phyloP scores from a whole-genome alignment of 495 filamentous ascomycete genomes.

The Aspergillus hancockii region DNA sequence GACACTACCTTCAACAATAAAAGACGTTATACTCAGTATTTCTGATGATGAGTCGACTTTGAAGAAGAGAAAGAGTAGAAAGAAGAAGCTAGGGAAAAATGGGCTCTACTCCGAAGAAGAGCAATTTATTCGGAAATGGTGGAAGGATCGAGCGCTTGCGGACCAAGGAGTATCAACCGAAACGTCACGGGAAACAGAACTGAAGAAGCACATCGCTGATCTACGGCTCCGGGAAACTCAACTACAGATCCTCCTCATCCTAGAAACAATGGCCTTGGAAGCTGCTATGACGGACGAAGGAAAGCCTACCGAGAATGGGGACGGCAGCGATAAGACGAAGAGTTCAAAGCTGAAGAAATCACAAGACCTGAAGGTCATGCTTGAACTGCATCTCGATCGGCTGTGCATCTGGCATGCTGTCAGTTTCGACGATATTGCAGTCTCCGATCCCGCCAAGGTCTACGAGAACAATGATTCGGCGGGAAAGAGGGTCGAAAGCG shows the following conservation, averaged over 20 bases:
- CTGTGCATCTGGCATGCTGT: slow-evolving; percentile 97
- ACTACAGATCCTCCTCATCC: slow-evolving; percentile 83
- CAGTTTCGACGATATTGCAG: slow-evolving; percentile 48
- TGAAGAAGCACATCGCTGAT: slow-evolving; percentile 60
- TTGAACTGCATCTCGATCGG: slow-evolving; percentile 86
- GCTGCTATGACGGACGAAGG: slow-evolving; percentile 34
- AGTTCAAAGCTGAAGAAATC: slow-evolving; percentile 47
- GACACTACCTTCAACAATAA: slow-evolving; percentile 66
- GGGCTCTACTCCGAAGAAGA: slow-evolving; percentile 78
- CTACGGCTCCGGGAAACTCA: slow-evolving; percentile 79
- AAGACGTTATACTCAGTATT: slow-evolving; percentile 59
- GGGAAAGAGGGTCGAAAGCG: slow-evolving; percentile 50
- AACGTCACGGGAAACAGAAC: slow-evolving; percentile 52
- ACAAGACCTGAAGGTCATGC: slow-evolving; percentile 60
- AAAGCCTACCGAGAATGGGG: slow-evolving; percentile 22
- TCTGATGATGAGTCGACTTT: slow-evolving; percentile 58
- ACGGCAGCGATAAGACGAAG: slow-evolving; percentile 31
- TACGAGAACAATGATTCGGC: slow-evolving; percentile 32
- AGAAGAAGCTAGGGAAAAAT: slow-evolving; percentile 72
- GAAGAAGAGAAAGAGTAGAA: slow-evolving; percentile 64
- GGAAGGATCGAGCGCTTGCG: slow-evolving; percentile 55
- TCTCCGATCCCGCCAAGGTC: slow-evolving; percentile 33
- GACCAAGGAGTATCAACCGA: slow-evolving; percentile 36
- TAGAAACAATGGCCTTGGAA: slow-evolving; percentile 84
- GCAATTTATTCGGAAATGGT: slow-evolving; percentile 77